These are phyloP conservation scores for Agastache rugosa DNA, from an alignment of 257 asterid species.

Conservation along the genomic window DNA sequence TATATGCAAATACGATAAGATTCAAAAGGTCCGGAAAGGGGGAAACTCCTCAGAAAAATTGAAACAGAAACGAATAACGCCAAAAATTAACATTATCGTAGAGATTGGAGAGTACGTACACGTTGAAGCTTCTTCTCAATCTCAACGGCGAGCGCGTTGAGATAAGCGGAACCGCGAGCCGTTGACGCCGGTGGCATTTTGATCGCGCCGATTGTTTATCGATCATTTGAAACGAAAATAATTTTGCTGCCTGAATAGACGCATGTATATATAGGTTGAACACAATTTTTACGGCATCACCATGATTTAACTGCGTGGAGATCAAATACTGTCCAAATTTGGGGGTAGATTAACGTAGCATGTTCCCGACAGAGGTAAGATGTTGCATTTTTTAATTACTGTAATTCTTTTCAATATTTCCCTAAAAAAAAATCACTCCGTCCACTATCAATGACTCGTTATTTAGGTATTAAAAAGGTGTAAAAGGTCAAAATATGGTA, in stretches of 20 bases:
- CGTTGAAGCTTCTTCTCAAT: slow-evolving; percentile 96
- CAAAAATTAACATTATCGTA: not conserved
- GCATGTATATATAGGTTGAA: slow-evolving; percentile 24
- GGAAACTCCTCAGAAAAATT: not conserved
- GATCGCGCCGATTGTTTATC: slow-evolving; percentile 37
- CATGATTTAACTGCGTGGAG: slow-evolving; percentile 29
- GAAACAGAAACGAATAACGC: not conserved
- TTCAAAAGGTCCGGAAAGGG: not conserved
- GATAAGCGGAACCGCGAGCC: slow-evolving; percentile 78
- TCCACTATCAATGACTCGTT: too few relatives aligned
- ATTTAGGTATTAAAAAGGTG: too few relatives aligned
- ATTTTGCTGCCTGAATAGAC: not conserved
- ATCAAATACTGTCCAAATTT: slow-evolving; percentile 26
- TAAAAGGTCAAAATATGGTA: too few relatives aligned
- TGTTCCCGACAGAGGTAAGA: not conserved
- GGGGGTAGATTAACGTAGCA: slow-evolving; percentile 26
- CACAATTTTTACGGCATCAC: slow-evolving; percentile 33
- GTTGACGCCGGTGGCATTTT: slow-evolving; percentile 64
- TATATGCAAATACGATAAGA: not conserved
- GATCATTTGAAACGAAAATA: slow-evolving; percentile 45
- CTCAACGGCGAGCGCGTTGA: slow-evolving; percentile 78
- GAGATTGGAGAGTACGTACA: slow-evolving; percentile 47
- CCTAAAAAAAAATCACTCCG: too few relatives aligned
- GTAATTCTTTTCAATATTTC: not conserved
- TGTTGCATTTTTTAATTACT: not conserved